Conservation (phyloP, 2,329 filamentous ascomycete genomes). For the Aspergillus tanneri region DNA sequence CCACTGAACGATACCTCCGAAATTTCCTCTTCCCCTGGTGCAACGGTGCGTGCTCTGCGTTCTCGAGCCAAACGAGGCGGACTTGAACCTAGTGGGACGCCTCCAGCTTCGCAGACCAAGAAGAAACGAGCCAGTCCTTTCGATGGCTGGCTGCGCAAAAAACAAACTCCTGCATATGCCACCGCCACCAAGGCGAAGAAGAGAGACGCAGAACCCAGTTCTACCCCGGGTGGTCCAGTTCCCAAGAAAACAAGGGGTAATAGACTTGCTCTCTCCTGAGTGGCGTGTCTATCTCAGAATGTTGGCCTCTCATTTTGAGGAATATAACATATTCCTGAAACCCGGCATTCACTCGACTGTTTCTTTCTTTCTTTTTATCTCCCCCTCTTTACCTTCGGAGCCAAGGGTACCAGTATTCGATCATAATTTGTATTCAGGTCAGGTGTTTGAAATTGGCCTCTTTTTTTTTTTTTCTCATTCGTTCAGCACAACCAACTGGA, state of each 20-base stretch:
- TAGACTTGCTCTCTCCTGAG: constrained; percentile 14
- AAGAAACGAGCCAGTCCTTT: constrained; percentile 43
- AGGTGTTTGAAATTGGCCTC: constrained; percentile 9
- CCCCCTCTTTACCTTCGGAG: constrained; percentile 8
- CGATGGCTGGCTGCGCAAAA: constrained; percentile 42
- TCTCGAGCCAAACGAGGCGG: constrained; percentile 29
- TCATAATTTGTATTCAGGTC: constrained; percentile 15
- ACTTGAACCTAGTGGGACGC: constrained; percentile 24
- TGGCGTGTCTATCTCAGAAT: no score
- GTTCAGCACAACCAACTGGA: constrained; percentile 8
- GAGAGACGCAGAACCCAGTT: constrained; percentile 32
- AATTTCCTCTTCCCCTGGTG: constrained; percentile 34
- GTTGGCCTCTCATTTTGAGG: no score
- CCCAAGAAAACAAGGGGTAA: constrained; percentile 34
- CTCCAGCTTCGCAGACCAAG: constrained; percentile 24
- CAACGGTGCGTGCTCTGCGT: constrained; percentile 35
- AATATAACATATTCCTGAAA: no score
- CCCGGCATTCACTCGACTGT: no score
- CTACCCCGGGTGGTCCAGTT: constrained; percentile 26
- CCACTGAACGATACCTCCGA: constrained; percentile 18
- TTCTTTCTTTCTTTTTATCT: constrained; percentile 9
- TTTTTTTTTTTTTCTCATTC: no score
- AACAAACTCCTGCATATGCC: constrained; percentile 29
- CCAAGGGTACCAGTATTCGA: constrained; percentile 5
- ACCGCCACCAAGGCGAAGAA: constrained; percentile 36